phyloP scores from a whole-genome alignment of 202 grass and related monocot species.

The Setaria viridis region DNA sequence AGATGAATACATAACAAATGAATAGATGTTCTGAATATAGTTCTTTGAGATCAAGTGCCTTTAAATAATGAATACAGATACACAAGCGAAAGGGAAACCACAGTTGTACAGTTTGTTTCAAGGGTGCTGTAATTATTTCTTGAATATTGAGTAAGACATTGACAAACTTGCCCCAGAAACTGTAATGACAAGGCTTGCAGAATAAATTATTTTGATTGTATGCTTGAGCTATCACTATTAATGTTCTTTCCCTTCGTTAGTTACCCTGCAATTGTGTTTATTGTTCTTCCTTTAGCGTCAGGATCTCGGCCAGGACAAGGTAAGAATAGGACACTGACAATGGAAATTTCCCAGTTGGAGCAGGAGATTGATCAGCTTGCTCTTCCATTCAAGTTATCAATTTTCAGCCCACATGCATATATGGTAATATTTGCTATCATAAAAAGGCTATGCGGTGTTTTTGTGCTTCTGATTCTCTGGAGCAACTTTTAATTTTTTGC shows the following conservation, averaged over 20 bases:
- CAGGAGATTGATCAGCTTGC: background rate
- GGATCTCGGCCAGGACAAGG: background rate
- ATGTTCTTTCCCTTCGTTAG: background rate
- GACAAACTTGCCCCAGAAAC: background rate
- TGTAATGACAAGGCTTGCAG: background rate
- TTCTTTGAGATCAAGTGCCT: background rate
- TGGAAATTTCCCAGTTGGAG: background rate
- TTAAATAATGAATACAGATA: background rate
- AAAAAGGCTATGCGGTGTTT: background rate
- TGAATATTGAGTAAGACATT: background rate
- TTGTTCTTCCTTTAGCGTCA: background rate
- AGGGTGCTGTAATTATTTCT: background rate
- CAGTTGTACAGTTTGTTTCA: background rate
- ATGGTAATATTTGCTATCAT: background rate
- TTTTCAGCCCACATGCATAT: background rate
- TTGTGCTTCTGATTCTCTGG: background rate
- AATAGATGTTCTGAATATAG: background rate
- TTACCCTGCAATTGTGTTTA: background rate
- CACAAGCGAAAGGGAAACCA: background rate
- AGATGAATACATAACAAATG: constrained; percentile 3
- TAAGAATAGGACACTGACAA: background rate
- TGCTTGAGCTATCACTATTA: background rate
- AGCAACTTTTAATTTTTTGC: background rate
- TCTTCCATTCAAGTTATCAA: background rate
- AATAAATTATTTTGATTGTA: background rate